These are phyloP conservation scores for Coemansia sp. DNA, from an alignment of 192 early-diverging fungal species.

Conservation along the genomic window DNA sequence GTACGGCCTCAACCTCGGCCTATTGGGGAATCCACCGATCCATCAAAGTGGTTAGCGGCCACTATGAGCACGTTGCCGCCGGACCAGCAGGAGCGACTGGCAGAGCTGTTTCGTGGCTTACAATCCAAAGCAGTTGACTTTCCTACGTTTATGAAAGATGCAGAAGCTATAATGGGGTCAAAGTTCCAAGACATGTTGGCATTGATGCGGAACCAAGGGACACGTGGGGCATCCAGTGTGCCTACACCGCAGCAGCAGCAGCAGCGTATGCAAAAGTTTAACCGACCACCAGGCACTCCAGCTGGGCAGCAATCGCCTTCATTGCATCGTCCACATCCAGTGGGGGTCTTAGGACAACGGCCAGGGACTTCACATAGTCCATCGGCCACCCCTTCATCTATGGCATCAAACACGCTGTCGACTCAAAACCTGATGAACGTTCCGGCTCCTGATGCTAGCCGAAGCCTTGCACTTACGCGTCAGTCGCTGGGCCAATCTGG, in stretches of 20 bases:
- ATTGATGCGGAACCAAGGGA: constrained; percentile 36
- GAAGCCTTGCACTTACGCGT: constrained; percentile 18
- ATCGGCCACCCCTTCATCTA: constrained; percentile 2
- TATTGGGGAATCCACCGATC: constrained; percentile 15
- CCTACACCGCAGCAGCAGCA: constrained; percentile 12
- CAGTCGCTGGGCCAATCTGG: constrained; percentile 20
- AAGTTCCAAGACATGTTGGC: constrained; percentile 41
- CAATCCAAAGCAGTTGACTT: constrained; percentile 40
- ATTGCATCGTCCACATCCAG: background rate
- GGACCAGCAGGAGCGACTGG: constrained; percentile 40
- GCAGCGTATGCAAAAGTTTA: constrained; percentile 6
- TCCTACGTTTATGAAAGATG: constrained; percentile 33
- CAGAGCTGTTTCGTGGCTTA: constrained; percentile 38
- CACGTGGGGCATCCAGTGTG: constrained; percentile 1
- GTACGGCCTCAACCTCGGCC: constrained; percentile 21
- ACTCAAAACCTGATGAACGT: background rate
- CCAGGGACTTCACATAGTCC: constrained; percentile 17
- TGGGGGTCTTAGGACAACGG: background rate
- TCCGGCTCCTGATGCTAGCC: constrained; percentile 8
- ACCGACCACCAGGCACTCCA: background rate
- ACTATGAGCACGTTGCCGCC: constrained; percentile 45
- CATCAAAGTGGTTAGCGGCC: constrained; percentile 37
- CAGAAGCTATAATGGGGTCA: constrained; percentile 43
- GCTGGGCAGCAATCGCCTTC: constrained; percentile 1
- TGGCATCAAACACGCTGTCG: constrained; percentile 10